Percentiles rank a stretch among this genome's conserved stretches.
Conservation (phyloP, 306 rosid genomes). For the Dalbergia cochinchinensis region DNA sequence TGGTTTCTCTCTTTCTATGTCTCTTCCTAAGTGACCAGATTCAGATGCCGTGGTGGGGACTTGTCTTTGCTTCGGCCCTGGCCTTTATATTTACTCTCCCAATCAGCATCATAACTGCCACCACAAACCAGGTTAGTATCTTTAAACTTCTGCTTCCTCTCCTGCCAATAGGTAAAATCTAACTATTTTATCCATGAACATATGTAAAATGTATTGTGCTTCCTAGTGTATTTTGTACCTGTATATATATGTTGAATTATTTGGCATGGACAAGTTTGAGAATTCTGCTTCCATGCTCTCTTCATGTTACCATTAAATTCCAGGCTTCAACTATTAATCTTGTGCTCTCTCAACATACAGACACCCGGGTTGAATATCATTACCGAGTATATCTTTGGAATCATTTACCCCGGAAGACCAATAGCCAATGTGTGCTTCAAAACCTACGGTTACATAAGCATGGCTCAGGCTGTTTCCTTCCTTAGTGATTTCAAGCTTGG, state of each 20-base stretch:
- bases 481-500: slow-evolving; percentile 82
- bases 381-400: slow-evolving; percentile 77
- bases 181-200: background rate
- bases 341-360: slow-evolving; percentile 46
- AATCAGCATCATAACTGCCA: slow-evolving; percentile 83
- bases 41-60: slow-evolving; percentile 96
- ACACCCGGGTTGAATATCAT: slow-evolving; percentile 81
- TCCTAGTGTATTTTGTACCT: background rate
- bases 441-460: slow-evolving; percentile 79
- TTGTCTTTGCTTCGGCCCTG: slow-evolving; percentile 66
- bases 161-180: background rate
- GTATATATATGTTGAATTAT: background rate
- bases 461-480: slow-evolving; percentile 82
- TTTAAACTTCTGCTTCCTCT: slow-evolving; percentile 14
- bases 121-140: slow-evolving; percentile 79
- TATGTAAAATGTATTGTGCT: background rate
- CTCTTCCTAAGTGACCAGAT: slow-evolving; percentile 63
- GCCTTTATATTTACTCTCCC: slow-evolving; percentile 82
- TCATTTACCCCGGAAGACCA: slow-evolving; percentile 76
- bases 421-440: slow-evolving; percentile 90
- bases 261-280: background rate
- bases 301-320: background rate
- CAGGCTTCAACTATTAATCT: slow-evolving; percentile 19
- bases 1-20: slow-evolving; percentile 68
- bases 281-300: background rate